These are phyloP conservation scores for Adansonia gregorii DNA, from an alignment of 441 rosid genomes.

Conservation along the genomic window DNA sequence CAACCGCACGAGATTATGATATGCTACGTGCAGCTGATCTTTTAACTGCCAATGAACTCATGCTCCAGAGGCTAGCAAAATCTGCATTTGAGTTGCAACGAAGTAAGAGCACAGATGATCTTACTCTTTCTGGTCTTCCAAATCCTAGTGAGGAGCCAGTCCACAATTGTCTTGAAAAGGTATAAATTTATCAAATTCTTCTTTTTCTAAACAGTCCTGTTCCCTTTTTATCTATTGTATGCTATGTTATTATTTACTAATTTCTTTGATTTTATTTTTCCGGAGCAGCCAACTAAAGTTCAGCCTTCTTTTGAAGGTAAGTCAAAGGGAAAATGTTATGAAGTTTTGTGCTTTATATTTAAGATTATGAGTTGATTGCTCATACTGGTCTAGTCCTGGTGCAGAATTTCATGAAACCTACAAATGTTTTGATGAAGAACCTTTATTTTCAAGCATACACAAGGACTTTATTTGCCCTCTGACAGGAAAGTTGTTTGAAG, in stretches of 20 bases:
- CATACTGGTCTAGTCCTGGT: conserved; percentile 19
- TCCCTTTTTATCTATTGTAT: background rate
- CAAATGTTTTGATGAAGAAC: conserved; percentile 35
- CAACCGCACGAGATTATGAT: conserved; percentile 23
- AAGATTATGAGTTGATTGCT: conserved; percentile 23
- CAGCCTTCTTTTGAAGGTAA: conserved; percentile 43
- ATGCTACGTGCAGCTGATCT: conserved; percentile 27
- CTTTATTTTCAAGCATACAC: conserved; percentile 40
- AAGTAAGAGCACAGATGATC: conserved; percentile 31
- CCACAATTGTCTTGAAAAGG: conserved; percentile 15
- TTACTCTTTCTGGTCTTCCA: conserved; percentile 25
- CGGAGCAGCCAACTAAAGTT: conserved; percentile 36
- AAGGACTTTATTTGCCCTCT: conserved; percentile 58
- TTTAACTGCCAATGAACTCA: conserved; percentile 38
- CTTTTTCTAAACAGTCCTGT: conserved; percentile 8
- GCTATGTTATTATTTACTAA: conserved; percentile 3
- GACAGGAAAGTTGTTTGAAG: conserved; percentile 52
- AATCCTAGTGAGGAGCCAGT: conserved; percentile 29
- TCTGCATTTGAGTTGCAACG: conserved; percentile 42
- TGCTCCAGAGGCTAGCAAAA: conserved; percentile 43
- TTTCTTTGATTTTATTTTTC: background rate
- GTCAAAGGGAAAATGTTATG: conserved; percentile 22
- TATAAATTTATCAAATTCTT: background rate
- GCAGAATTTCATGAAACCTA: conserved; percentile 41
- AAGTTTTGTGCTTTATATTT: conserved; percentile 9